Conservation (phyloP, 2,329 filamentous ascomycete genomes). For the Phyllosticta ampelicida region DNA sequence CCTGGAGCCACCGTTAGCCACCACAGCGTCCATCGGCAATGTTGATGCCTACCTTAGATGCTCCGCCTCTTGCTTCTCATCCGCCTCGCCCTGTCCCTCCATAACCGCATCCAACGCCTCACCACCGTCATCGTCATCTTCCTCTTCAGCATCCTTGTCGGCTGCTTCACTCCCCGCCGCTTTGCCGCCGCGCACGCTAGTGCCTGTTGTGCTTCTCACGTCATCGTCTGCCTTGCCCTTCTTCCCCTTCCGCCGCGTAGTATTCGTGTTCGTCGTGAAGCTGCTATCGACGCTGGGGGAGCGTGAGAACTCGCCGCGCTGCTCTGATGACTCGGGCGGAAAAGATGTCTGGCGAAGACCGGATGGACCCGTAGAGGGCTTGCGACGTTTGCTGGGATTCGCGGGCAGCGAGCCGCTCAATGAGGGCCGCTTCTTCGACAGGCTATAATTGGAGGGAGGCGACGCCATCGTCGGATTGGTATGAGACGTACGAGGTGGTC, state of each 20-base stretch:
- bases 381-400: constrained; percentile 52
- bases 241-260: constrained; percentile 46
- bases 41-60: constrained; percentile 37
- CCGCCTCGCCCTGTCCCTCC: constrained; percentile 46
- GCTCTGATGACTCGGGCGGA: constrained; percentile 48
- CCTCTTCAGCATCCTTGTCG: constrained; percentile 46
- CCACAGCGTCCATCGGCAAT: not conserved
- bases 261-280: constrained; percentile 43
- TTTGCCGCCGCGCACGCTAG: constrained; percentile 21
- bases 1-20: constrained; percentile 13
- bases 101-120: constrained; percentile 37
- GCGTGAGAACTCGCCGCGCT: constrained; percentile 42
- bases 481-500: not conserved
- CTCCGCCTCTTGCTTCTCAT: constrained; percentile 56
- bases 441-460: constrained; percentile 43
- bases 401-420: constrained; percentile 39
- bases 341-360: constrained; percentile 76
- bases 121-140: constrained; percentile 44
- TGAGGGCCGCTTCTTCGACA: constrained; percentile 53
- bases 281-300: constrained; percentile 53
- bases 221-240: constrained; percentile 39
- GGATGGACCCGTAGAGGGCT: constrained; percentile 52
- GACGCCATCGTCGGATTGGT: constrained; percentile 45
- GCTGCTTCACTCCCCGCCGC: constrained; percentile 20
- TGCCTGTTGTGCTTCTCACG: constrained; percentile 26